Evolutionary conservation across 2,329 filamentous ascomycete species (phyloP), one percentile per base, ranked within the genome.

Genomic region (Phaeosphaeriaceae sp.): DNA sequence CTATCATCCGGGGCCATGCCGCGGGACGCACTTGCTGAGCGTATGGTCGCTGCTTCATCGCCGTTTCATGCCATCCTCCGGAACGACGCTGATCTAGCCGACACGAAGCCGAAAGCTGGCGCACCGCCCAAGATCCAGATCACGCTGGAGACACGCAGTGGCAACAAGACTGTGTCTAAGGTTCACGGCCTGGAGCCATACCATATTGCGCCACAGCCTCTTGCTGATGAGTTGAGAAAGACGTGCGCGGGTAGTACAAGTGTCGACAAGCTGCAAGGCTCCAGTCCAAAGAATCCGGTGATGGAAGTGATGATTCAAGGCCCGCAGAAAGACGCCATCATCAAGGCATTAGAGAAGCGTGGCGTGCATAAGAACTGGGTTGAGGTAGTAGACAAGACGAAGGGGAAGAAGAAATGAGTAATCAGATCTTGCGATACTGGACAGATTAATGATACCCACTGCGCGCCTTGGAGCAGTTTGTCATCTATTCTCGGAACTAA

Each of bases 291-390:
- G 65, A 85, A 85, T 65, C 86, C 87, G 0, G 79, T 89, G 1
- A 85, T 90, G 84, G 89, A 91, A 72, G 84, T 91, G 21, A 81
- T 89, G 77, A 83, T 91, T 3, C 89, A 91, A 68, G 89, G 89
- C 1, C 87, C 88, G 59, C 88, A 91, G 77, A 84, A 83, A 56
- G 84, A 86, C 60, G 85, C 84, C 17, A 80, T 91, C 19, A 78
- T 88, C 49, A 86, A 84, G 66, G 86, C 87, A 26, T 73, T 91
- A 65, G 83, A 83, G 59, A 84, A 82, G 70, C 81, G 87, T 59
- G 89, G 89, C 0, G 79, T 91, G 3, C 82, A 82, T 56, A 79
- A 77, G 58, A 82, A 84, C 60, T 90, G 87, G 86, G 80, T 91
- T 26, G 85, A 88, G 47, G 78, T 89, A n/a, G 75, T 88, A 56